phyloP scores from a whole-genome alignment of 352 stramenopile species.

The Phytopythium montanum region DNA sequence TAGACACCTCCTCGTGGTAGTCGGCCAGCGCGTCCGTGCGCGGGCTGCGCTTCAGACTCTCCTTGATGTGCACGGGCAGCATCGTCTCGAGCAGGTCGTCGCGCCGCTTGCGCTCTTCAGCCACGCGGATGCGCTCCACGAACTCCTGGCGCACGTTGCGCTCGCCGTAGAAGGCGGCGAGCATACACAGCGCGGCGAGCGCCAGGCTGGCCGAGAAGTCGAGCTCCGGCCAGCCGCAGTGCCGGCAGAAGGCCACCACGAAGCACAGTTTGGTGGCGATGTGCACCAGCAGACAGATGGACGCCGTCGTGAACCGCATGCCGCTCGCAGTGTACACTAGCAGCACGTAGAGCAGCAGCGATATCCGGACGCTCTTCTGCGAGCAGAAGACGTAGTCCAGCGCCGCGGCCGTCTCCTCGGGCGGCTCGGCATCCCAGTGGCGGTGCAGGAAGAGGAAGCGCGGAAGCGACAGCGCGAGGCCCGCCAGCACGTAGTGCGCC shows the following conservation, averaged over 20 bases:
- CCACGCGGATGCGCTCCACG: constrained; percentile 50
- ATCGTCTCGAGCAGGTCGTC: constrained; percentile 75
- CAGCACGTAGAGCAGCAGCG: constrained; percentile 52
- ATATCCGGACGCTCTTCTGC: constrained; percentile 50
- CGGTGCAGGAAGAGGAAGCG: constrained; percentile 38
- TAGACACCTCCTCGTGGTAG: constrained; percentile 78
- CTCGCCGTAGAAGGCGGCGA: constrained; percentile 65
- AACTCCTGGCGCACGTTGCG: constrained; percentile 63
- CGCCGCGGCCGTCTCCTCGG: constrained; percentile 13
- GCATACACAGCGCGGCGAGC: constrained; percentile 62
- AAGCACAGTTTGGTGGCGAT: constrained; percentile 44
- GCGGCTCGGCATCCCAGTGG: constrained; percentile 17
- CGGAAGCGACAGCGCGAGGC: constrained; percentile 44
- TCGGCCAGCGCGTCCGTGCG: constrained; percentile 59
- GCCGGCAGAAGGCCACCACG: constrained; percentile 43
- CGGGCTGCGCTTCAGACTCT: constrained; percentile 62
- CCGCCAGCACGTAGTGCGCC: constrained; percentile 43
- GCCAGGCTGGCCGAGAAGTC: constrained; percentile 46
- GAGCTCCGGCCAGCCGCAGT: constrained; percentile 44
- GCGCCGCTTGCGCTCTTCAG: constrained; percentile 63
- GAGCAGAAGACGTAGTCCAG: constrained; percentile 44
- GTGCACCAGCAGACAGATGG: constrained; percentile 40
- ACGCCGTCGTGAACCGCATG: constrained; percentile 65
- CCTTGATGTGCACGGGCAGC: constrained; percentile 72
- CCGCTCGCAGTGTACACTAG: constrained; percentile 59